Percentiles rank a stretch among this genome's conserved stretches.
Conservation (phyloP, 2,329 filamentous ascomycete genomes). For the Akanthomyces muscarius region DNA sequence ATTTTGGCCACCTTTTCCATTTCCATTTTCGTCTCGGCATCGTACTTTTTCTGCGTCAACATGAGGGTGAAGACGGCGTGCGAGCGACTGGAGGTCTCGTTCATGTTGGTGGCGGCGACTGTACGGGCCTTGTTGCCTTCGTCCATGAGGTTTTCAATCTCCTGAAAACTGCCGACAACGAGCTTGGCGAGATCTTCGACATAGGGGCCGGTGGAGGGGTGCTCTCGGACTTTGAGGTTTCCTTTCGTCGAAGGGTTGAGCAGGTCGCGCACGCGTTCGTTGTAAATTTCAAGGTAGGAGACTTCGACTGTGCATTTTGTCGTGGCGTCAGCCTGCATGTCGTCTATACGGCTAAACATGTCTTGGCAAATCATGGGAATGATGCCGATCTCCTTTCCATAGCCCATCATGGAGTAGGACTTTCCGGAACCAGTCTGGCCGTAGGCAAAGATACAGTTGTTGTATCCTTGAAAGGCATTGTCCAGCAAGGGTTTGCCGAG, state of each 20-base stretch:
- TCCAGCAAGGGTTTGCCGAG: constrained; percentile 86
- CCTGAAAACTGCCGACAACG: constrained; percentile 85
- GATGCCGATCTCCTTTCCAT: constrained; percentile 90
- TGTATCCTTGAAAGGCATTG: constrained; percentile 97
- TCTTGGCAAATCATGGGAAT: constrained; percentile 96
- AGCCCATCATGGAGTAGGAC: constrained; percentile 99
- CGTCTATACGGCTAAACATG: constrained; percentile 86
- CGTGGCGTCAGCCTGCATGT: constrained; percentile 67
- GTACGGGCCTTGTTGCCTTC: constrained; percentile 98
- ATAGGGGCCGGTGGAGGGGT: constrained; percentile 95
- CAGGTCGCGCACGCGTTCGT: constrained; percentile 92
- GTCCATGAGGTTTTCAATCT: constrained; percentile 98
- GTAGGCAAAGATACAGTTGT: constrained; percentile 99
- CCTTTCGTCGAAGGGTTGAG: constrained; percentile 94
- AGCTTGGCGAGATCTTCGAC: constrained; percentile 97
- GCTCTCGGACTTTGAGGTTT: constrained; percentile 94
- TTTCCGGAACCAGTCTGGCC: constrained; percentile 98
- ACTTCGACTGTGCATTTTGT: constrained; percentile 92
- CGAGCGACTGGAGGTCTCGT: constrained; percentile 96
- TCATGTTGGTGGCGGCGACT: constrained; percentile 99
- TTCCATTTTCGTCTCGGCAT: constrained; percentile 91
- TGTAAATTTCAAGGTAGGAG: constrained; percentile 98
- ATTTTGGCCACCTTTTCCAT: constrained; percentile 98
- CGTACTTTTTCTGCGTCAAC: constrained; percentile 87
- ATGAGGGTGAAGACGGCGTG: constrained; percentile 98